These are phyloP conservation scores for Aspergillus sparsus DNA, from an alignment of 495 filamentous ascomycete species.

Conservation along the genomic window DNA sequence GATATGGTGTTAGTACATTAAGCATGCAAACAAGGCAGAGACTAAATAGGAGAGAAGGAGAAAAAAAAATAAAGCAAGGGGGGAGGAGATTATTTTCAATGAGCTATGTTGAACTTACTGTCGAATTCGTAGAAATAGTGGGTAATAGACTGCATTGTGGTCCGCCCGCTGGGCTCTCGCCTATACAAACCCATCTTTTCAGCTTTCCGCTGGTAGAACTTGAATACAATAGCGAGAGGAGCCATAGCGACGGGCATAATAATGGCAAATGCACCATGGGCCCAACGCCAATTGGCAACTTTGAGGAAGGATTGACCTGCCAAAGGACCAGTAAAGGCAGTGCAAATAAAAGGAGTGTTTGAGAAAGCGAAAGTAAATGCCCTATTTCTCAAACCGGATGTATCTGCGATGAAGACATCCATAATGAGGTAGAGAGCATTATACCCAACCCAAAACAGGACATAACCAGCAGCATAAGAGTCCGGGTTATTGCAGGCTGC, in stretches of 20 bases:
- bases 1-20: constrained; percentile 8
- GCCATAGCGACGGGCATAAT: constrained; percentile 55
- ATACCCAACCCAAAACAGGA: constrained; percentile 60
- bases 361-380: constrained; percentile 62
- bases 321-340: constrained; percentile 43
- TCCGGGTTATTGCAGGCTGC: constrained; percentile 49
- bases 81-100: neutral
- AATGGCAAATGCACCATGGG: constrained; percentile 62
- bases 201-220: constrained; percentile 62
- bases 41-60: neutral
- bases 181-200: constrained; percentile 41
- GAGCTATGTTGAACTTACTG: constrained; percentile 31
- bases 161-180: constrained; percentile 47
- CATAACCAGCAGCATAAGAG: constrained; percentile 51
- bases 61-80: neutral
- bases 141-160: constrained; percentile 45
- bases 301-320: constrained; percentile 47
- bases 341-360: constrained; percentile 66
- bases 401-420: constrained; percentile 67
- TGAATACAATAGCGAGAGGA: constrained; percentile 57
- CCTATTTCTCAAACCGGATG: constrained; percentile 62
- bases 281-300: constrained; percentile 62
- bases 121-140: constrained; percentile 65
- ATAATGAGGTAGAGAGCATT: constrained; percentile 60
- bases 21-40: constrained; percentile 11